Evolutionary conservation across 257 asterid genomes (phyloP), one percentile per base, ranked within the genome.

Genomic region (Gentiana dahurica): DNA sequence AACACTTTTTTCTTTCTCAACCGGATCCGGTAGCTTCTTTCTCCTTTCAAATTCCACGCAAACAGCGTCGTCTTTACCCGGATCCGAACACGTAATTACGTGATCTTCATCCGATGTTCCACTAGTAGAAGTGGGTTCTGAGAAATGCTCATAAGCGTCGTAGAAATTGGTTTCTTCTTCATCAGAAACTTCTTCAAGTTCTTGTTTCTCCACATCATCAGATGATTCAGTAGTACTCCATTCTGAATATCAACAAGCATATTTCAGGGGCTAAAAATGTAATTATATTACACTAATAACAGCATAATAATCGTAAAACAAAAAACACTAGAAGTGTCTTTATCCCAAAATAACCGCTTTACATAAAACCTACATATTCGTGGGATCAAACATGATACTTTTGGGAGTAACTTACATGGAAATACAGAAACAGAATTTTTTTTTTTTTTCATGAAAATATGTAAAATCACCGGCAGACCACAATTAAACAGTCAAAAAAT

Each of bases 151-250:
- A 38, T 66, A 68, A 51, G 96, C 72, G 55, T 90, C 98, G 65
- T 79, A 82, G 71, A 75, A 90, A 54, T 67, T 76, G 37, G 71
- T 65, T 74, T 87, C 97, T 72, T 87, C 97, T 66, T 80, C 95
- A 65, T 87, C 96, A 41, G 91, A 87, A 35, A 75, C 90, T 73
- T 86, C 96, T 66, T 86, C 96, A 50, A 82, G 83, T 65, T 84
- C 94, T 71, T 76, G 98, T 73, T 85, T 90, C 81, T 90, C 97
- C 51, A 90, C 75, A 55, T 82, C 98, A 62, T 90, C 98, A 38
- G 96, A 76, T 68, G 96, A 90, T 77, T 84, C 98, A 24, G 98
- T 90, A 33, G 95, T 90, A 81, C 98, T 87, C 90, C 94, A 84
- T 72, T 82, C 98, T 90, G 82, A 57, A 67, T 51, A 64, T 45